phyloP scores from a whole-genome alignment of 129 eudicot species.

The Saposhnikovia divaricata region DNA sequence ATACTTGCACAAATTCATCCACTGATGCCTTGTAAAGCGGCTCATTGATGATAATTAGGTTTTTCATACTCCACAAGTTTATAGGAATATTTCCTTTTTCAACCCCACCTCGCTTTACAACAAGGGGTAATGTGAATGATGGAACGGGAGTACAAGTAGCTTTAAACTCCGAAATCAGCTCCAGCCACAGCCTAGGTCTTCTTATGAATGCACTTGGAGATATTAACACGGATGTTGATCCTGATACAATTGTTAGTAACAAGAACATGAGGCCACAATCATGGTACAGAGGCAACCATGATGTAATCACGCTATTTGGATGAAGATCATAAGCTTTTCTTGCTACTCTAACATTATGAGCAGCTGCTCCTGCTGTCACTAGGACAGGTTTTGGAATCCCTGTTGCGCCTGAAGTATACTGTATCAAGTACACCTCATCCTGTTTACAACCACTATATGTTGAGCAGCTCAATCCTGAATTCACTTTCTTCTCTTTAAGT shows the following conservation, averaged over 20 bases:
- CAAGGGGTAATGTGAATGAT: slow-evolving; percentile 67
- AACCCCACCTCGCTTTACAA: slow-evolving; percentile 52
- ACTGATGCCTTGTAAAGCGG: slow-evolving; percentile 53
- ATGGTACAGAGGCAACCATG: slow-evolving; percentile 89
- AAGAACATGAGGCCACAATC: slow-evolving; percentile 87
- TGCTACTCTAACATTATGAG: slow-evolving; percentile 70
- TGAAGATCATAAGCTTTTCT: slow-evolving; percentile 58
- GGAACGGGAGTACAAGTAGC: slow-evolving; percentile 82
- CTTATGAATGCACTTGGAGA: slow-evolving; percentile 55
- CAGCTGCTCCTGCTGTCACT: slow-evolving; percentile 77
- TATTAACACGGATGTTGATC: slow-evolving; percentile 63
- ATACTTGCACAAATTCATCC: slow-evolving; percentile 42
- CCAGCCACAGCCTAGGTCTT: slow-evolving; percentile 81
- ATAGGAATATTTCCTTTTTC: slow-evolving; percentile 25
- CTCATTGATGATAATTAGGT: slow-evolving; percentile 68
- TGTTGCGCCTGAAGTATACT: slow-evolving; percentile 80
- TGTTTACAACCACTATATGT: slow-evolving; percentile 50
- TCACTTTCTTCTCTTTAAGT: slow-evolving; percentile 17
- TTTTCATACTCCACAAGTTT: slow-evolving; percentile 45
- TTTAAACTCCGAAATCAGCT: slow-evolving; percentile 55
- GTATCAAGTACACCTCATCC: slow-evolving; percentile 53
- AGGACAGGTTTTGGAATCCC: slow-evolving; percentile 76
- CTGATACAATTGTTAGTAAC: slow-evolving; percentile 57
- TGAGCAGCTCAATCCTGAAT: slow-evolving; percentile 6
- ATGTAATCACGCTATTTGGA: slow-evolving; percentile 55